Evolutionary conservation across 2,329 filamentous ascomycete genomes (phyloP).

Genomic region (Calonectria pseudoturangicola): DNA sequence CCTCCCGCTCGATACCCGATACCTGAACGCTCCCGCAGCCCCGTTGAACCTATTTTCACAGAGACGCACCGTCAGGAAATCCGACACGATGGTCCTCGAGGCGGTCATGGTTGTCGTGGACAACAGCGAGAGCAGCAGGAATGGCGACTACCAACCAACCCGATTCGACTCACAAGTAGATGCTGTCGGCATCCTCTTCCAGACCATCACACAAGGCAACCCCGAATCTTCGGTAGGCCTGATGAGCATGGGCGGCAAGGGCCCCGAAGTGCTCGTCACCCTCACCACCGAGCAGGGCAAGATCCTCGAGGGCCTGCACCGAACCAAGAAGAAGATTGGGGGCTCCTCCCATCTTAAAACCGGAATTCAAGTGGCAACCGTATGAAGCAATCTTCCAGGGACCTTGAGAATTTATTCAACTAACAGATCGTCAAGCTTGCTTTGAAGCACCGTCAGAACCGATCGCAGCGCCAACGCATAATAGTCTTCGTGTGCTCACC

Average conservation of each 20-base stretch:
- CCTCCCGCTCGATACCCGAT: slow-evolving; percentile 24
- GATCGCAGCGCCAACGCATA: slow-evolving; percentile 96
- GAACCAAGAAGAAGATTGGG: slow-evolving; percentile 92
- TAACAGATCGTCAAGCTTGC: slow-evolving; percentile 79
- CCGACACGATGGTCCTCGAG: slow-evolving; percentile 94
- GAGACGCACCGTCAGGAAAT: slow-evolving; percentile 45
- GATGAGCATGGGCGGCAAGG: slow-evolving; percentile 99
- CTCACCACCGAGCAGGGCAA: slow-evolving; percentile 97
- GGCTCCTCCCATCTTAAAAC: slow-evolving; percentile 92
- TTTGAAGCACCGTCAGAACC: slow-evolving; percentile 98
- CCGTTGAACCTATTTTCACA: slow-evolving; percentile 25
- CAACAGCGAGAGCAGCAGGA: slow-evolving; percentile 98
- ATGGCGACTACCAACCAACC: slow-evolving; percentile 93
- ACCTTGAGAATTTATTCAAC: background rate
- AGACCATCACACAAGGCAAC: slow-evolving; percentile 94
- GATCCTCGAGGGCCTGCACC: slow-evolving; percentile 92
- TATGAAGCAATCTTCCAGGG: slow-evolving; percentile 68
- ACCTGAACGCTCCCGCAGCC: slow-evolving; percentile 27
- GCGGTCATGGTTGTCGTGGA: slow-evolving; percentile 99
- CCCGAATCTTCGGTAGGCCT: slow-evolving; percentile 97
- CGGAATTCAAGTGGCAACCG: slow-evolving; percentile 94
- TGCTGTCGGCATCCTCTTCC: slow-evolving; percentile 95
- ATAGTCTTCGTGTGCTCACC: slow-evolving; percentile 97
- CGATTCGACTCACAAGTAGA: slow-evolving; percentile 98
- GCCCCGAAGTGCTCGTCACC: slow-evolving; percentile 97